Conservation (phyloP, 352 stramenopile genomes). For the Phytophthora uliginosa region DNA sequence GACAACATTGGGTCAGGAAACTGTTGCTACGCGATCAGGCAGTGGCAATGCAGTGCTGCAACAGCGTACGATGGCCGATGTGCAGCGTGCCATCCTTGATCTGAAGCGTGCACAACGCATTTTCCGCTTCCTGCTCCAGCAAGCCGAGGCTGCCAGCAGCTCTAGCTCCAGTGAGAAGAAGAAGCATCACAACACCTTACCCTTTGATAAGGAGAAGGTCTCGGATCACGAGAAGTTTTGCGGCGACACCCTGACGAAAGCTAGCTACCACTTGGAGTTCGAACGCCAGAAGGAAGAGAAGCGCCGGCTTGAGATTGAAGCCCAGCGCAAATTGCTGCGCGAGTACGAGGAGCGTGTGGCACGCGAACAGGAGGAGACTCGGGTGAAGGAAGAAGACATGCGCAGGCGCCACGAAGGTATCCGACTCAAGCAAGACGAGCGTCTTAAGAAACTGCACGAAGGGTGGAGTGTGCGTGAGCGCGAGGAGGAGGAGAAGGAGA, state of each 20-base stretch:
- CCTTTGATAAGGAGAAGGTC: slow-evolving; percentile 91
- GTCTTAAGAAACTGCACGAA: slow-evolving; percentile 83
- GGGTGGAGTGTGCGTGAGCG: slow-evolving; percentile 86
- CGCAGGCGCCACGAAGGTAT: slow-evolving; percentile 76
- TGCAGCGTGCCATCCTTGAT: slow-evolving; percentile 90
- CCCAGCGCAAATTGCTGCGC: slow-evolving; percentile 80
- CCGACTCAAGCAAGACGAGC: slow-evolving; percentile 85
- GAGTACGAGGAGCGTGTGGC: slow-evolving; percentile 87
- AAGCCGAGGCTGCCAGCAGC: slow-evolving; percentile 54
- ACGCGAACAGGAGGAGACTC: slow-evolving; percentile 65
- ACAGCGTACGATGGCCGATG: slow-evolving; percentile 88
- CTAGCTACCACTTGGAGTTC: slow-evolving; percentile 91
- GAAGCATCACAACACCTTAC: slow-evolving; percentile 65
- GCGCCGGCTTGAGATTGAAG: slow-evolving; percentile 83
- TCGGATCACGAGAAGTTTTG: slow-evolving; percentile 91
- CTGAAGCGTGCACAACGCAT: slow-evolving; percentile 87
- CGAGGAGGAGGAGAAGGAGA: slow-evolving; percentile 85
- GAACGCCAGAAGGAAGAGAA: slow-evolving; percentile 91
- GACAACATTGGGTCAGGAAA: slow-evolving; percentile 81
- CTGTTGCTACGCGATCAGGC: slow-evolving; percentile 48
- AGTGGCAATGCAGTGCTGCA: slow-evolving; percentile 44
- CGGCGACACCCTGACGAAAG: slow-evolving; percentile 87
- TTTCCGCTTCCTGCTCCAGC: slow-evolving; percentile 84
- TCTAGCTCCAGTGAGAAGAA: slow-evolving; percentile 53
- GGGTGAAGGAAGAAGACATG: slow-evolving; percentile 64